Evolutionary conservation across 345 rosid genomes (phyloP).

Genomic region (Salix koriyanagi): DNA sequence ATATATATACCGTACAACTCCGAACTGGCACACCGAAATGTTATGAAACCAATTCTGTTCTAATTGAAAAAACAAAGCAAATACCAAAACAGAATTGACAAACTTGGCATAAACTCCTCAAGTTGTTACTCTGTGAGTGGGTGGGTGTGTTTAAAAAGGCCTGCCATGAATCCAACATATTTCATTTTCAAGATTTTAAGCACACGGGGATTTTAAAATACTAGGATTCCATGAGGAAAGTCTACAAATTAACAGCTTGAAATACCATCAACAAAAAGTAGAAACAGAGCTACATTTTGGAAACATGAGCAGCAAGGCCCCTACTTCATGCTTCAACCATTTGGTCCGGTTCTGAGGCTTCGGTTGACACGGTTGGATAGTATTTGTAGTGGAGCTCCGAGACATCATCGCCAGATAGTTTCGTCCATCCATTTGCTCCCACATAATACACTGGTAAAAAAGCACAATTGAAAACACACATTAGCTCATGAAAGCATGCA

Average conservation of each 20-base stretch:
- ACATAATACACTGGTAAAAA: constrained; percentile 74
- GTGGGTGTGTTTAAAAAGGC: too few relatives aligned
- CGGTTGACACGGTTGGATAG: constrained; percentile 55
- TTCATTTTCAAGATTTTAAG: constrained; percentile 1
- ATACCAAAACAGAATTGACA: too few relatives aligned
- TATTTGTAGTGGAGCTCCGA: constrained; percentile 89
- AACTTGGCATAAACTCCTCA: not conserved
- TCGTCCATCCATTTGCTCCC: constrained; percentile 93
- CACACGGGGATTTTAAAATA: not conserved
- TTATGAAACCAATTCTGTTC: rapidly evolving
- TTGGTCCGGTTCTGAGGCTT: constrained; percentile 61
- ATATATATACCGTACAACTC: too few relatives aligned
- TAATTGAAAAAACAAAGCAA: too few relatives aligned
- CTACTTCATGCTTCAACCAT: constrained; percentile 60
- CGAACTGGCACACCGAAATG: rapidly evolving
- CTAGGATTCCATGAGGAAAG: too few relatives aligned
- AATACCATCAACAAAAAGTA: constrained; percentile 1
- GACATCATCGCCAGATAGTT: constrained; percentile 93
- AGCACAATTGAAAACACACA: not conserved
- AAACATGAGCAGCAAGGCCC: not conserved
- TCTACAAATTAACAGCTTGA: not conserved
- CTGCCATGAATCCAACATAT: not conserved
- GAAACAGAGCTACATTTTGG: constrained; percentile 4
- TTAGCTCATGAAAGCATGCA: not conserved
- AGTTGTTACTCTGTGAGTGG: not conserved